phyloP scores from a whole-genome alignment of 208 protist species.

The Leptomonas seymouri region DNA sequence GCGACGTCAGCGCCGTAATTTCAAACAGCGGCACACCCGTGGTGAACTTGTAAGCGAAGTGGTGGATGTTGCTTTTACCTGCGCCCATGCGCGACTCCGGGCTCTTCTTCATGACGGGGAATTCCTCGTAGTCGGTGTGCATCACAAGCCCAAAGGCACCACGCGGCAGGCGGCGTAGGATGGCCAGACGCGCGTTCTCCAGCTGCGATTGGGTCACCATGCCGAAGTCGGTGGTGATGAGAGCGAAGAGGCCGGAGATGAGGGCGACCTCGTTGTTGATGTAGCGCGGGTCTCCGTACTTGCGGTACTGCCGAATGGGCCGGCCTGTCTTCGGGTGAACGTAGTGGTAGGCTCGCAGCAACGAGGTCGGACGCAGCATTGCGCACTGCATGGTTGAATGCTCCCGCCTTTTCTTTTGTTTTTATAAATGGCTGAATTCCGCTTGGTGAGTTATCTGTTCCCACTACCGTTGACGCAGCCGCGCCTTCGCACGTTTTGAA shows the following conservation, averaged over 20 bases:
- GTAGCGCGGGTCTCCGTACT: conserved; percentile 88
- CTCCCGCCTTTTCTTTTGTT: neutral
- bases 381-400: conserved; percentile 19
- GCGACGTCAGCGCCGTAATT: conserved; percentile 63
- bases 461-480: no score
- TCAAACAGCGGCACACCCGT: conserved; percentile 90
- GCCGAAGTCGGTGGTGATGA: conserved; percentile 91
- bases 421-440: no score
- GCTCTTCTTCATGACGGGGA: conserved; percentile 87
- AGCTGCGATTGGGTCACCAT: conserved; percentile 91
- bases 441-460: no score
- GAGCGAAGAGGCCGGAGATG: conserved; percentile 76
- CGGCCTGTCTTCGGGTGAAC: conserved; percentile 86
- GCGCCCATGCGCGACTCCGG: conserved; percentile 91
- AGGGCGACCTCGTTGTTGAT: conserved; percentile 92
- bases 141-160: conserved; percentile 84
- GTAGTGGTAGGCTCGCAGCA: conserved; percentile 84
- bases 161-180: conserved; percentile 85
- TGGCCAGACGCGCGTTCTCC: conserved; percentile 86
- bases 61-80: conserved; percentile 91
- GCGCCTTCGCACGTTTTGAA: no score
- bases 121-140: conserved; percentile 92
- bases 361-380: conserved; percentile 40
- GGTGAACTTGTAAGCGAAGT: conserved; percentile 93
- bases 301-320: conserved; percentile 82